Evolutionary conservation across 345 rosid species (phyloP).

Genomic region (Diplotaxis tenuifolia): DNA sequence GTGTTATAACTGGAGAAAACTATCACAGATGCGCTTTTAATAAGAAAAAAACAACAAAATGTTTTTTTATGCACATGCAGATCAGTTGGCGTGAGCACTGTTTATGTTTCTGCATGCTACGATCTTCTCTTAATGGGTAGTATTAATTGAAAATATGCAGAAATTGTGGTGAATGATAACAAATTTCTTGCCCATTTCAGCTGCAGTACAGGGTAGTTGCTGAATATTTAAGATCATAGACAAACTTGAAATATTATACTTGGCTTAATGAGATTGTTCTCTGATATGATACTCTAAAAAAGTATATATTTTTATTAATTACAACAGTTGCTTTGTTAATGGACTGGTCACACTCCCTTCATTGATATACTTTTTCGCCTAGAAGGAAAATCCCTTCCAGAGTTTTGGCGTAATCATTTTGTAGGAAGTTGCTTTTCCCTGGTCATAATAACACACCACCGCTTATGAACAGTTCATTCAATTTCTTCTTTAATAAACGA

Average conservation of each 20-base stretch:
- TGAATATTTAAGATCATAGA: too few species aligned
- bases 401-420: conserved; percentile 87
- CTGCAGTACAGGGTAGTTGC: background rate
- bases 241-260: background rate
- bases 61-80: too few species aligned
- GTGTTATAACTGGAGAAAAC: too few species aligned
- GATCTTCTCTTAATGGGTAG: too few species aligned
- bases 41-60: too few species aligned
- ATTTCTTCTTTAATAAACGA: too few species aligned
- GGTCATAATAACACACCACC: background rate
- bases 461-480: background rate
- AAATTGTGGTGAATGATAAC: background rate
- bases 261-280: background rate
- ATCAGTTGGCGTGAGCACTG: too few species aligned
- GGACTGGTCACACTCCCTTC: conserved; percentile 1
- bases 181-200: background rate
- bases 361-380: background rate
- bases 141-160: too few species aligned
- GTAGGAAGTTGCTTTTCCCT: conserved; percentile 47
- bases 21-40: too few species aligned
- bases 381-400: conserved; percentile 77
- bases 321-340: background rate
- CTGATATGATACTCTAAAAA: background rate
- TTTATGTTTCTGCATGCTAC: too few species aligned
- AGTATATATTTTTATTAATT: too few species aligned